Conservation (phyloP, 2,329 filamentous ascomycete species). For the Aaosphaeria pasadenensis region DNA sequence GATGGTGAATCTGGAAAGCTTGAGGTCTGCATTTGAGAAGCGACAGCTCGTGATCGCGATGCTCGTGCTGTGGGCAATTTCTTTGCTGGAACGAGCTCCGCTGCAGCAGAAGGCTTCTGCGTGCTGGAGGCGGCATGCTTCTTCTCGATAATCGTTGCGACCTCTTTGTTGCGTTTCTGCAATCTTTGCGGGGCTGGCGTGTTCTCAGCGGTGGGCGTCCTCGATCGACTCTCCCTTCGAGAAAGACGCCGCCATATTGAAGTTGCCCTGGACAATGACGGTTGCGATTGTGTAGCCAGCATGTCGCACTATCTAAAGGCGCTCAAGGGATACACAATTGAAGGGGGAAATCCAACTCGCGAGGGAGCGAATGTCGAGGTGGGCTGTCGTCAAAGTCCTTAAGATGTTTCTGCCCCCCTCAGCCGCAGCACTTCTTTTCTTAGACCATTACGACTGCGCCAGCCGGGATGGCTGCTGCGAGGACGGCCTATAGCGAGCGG, state of each 20-base stretch:
- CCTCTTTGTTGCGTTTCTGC: constrained; percentile 3
- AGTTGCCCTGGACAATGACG: constrained; percentile 4
- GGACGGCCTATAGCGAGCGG: too few relatives aligned
- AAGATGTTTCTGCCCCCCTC: background rate
- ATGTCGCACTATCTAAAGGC: background rate
- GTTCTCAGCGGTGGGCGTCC: background rate
- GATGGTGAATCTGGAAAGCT: constrained; percentile 12
- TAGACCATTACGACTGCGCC: too few relatives aligned
- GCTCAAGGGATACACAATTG: too few relatives aligned
- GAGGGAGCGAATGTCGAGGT: background rate
- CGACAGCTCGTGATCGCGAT: constrained; percentile 4
- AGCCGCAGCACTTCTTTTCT: background rate
- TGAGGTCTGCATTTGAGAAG: constrained; percentile 14
- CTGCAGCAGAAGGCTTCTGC: too few relatives aligned
- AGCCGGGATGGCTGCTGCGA: too few relatives aligned
- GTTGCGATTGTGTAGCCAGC: constrained; percentile 1
- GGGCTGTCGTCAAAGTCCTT: background rate
- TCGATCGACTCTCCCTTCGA: background rate
- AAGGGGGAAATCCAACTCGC: too few relatives aligned
- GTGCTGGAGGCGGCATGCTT: background rate
- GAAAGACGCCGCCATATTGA: constrained; percentile 9
- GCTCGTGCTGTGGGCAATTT: background rate
- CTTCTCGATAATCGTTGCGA: background rate
- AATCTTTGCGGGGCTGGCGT: constrained; percentile 1
- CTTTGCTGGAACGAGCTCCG: too few relatives aligned